Conservation (phyloP, 192 early-diverging fungal species). For the Anaeromyces robustus region DNA sequence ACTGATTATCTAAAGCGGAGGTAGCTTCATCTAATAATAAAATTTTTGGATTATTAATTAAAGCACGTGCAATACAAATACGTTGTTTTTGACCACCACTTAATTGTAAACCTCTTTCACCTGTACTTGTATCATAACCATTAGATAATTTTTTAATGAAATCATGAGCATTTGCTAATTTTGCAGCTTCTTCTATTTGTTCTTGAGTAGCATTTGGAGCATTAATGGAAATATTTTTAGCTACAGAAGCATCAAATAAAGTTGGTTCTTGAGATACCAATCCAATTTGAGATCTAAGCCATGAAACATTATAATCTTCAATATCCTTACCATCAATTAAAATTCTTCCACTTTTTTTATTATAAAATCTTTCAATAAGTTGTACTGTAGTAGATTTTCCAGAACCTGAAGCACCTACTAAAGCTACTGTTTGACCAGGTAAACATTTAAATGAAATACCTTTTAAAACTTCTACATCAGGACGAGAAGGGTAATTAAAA, state of each 20-base stretch:
- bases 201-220: conserved; percentile 5
- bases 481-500: conserved; percentile 74
- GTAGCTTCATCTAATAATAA: too few relatives aligned
- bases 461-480: conserved; percentile 64
- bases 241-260: conserved; percentile 24
- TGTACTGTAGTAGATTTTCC: conserved; percentile 76
- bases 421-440: conserved; percentile 72
- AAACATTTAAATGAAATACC: conserved; percentile 35
- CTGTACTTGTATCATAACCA: conserved; percentile 4
- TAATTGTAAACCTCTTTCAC: too few relatives aligned
- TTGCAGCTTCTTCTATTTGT: conserved; percentile 39
- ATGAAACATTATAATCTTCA: conserved; percentile 59
- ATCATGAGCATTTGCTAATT: conserved; percentile 55
- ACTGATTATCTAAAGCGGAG: neutral
- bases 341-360: conserved; percentile 30
- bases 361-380: conserved; percentile 79
- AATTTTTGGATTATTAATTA: too few relatives aligned
- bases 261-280: conserved; percentile 81
- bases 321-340: conserved; percentile 60
- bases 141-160: conserved; percentile 54
- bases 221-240: neutral
- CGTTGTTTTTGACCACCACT: too few relatives aligned
- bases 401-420: conserved; percentile 76
- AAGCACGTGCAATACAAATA: too few relatives aligned
- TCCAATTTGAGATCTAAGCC: conserved; percentile 72